Evolutionary conservation across 768 basidiomycete species (phyloP), one percentile per base, ranked within the genome.

Genomic region (Mycena amicta): DNA sequence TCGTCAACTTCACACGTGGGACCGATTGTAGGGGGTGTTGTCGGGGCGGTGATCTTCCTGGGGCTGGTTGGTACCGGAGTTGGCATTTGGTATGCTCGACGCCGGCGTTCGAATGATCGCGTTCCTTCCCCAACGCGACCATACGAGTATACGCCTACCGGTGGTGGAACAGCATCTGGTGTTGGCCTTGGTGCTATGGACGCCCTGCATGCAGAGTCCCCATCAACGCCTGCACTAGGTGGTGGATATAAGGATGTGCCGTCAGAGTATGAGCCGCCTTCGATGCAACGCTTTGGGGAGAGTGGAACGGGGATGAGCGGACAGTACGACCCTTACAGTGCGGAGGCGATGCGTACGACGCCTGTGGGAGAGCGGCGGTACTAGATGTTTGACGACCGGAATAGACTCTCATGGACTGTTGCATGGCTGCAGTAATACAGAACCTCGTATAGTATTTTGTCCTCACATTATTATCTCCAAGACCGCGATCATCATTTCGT

Each of bases 31-130:
- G 79, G 75, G 5, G 76, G 73, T 1, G 71, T 75, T 30, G 71
- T 78, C 18, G 79, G 72, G n/a, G 77, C 70, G 20, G 67, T 77
- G 50, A 77, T 75, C n/a, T 55, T 71, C 4, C 65, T 80, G 23
- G 77, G 70, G 46, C 67, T 79, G 25, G 63, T 78, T 59, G 80
- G 73, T 61, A 75, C 72, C 4, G 54, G 37, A 6, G 56, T 28
- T 15, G 57, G 50, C 11, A 26, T 60, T 55, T 86, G 79, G 65
- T 88, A 90, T 30, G 84, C 87, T 61, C 90, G 87, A 26, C 87
- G 77, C 50, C 90, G 71, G 20, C 88, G 78, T 57, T 84, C 83
- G 49, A 90, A 77, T 23, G 81, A 77, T 20, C 90, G 77, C 40
- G 77, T 74, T 2, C 83, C 83, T n/a, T 70, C 72, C 0, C 74